Conservation (phyloP, 345 rosid genomes). For the Trapa bicornis region DNA sequence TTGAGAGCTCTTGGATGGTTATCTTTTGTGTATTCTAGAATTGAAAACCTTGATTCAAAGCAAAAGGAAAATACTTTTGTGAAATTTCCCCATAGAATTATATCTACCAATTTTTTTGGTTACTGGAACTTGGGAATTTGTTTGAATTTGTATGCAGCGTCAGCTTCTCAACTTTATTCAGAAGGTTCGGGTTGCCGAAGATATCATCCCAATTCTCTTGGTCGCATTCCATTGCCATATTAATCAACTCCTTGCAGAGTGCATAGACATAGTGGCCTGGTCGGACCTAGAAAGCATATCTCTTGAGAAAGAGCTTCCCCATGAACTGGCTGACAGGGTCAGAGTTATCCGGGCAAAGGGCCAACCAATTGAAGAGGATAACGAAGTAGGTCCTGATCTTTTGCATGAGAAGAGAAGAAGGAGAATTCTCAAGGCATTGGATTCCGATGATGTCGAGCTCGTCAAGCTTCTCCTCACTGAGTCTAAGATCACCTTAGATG, state of each 20-base stretch:
- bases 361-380: slow-evolving; percentile 26
- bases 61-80: neutral
- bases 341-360: slow-evolving; percentile 34
- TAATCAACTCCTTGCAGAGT: slow-evolving; percentile 53
- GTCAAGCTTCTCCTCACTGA: slow-evolving; percentile 73
- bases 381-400: slow-evolving; percentile 20
- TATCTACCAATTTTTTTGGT: neutral
- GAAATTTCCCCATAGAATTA: neutral
- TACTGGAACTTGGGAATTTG: neutral
- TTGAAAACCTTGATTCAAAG: neutral
- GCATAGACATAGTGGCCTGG: slow-evolving; percentile 71
- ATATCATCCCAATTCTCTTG: slow-evolving; percentile 65
- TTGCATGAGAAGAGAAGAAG: slow-evolving; percentile 45
- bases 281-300: slow-evolving; percentile 62
- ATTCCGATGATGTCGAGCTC: slow-evolving; percentile 91
- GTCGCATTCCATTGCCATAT: slow-evolving; percentile 76
- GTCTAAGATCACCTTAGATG: slow-evolving; percentile 62
- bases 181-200: slow-evolving; percentile 57
- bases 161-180: slow-evolving; percentile 31
- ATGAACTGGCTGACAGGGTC: slow-evolving; percentile 45
- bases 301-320: slow-evolving; percentile 77
- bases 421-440: slow-evolving; percentile 82
- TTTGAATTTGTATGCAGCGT: slow-evolving; percentile 6
- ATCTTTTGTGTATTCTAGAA: neutral
- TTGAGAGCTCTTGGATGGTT: neutral